Evolutionary conservation across 2,329 filamentous ascomycete species (phyloP), one percentile per base, ranked within the genome.

Genomic region (Pleochaeta shiraiana): DNA sequence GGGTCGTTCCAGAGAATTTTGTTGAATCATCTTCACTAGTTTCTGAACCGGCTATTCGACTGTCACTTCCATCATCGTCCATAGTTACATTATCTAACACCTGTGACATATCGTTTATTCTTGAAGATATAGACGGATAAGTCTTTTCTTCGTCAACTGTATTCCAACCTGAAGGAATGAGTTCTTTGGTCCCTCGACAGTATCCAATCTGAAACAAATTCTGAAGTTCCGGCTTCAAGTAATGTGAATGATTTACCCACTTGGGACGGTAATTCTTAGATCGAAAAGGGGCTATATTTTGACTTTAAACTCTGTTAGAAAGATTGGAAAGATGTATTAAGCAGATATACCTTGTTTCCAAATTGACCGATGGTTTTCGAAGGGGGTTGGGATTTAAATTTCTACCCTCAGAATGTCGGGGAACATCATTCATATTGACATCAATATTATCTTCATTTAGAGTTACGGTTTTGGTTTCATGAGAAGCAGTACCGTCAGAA

Each of bases 131-230:
- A 74, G 75, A 53, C 80, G 74, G 63, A 77, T 80, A 83, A 0
- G 77, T 72, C 67, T 80, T 82, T 31, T 78, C 78, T 21, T 84
- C 80, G 19, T 84, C 80, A 1, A 87, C 75, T 1, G 75, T 76
- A 26, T 81, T 81, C 81, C 85, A 91, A 0, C 87, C 88, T 3
- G 83, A 85, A 0, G 88, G 86, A 12, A 95, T 77, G 24, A 79
- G 74, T 28, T 84, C 81, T 26, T 79, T 79, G 1, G 75, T 74
- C 9, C 72, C 70, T 26, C 76, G 73, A 66, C 86, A 83, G 70
- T 87, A 87, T 71, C 84, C 83, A 68, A 95, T 75, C 16, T 87
- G 83, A 71, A 97, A 97, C 19, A 96, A 76, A 65, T 83, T 85
- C 71, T 84, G 86, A 45, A 88, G 77, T 24, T 78, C 75, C 0